Evolutionary conservation across 345 rosid species (phyloP).

Genomic region (Cardiospermum halicacabum): DNA sequence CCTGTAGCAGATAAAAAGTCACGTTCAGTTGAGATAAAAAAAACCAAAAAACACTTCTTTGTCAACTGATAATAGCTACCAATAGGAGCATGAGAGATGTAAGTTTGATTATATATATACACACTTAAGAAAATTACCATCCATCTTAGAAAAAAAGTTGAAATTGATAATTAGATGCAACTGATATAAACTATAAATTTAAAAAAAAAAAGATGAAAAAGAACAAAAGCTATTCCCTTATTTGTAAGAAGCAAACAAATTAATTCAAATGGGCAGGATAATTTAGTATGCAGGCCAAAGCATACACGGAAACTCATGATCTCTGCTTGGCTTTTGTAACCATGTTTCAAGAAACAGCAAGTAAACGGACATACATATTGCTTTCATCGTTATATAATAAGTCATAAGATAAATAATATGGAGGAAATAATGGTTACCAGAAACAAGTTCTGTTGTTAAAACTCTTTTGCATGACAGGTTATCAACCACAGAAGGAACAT

Average conservation of each 20-base stretch:
- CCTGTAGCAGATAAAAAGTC: slow-evolving; percentile 41
- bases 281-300: neutral
- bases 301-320: neutral
- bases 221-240: neutral
- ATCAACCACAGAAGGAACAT: slow-evolving; percentile 78
- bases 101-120: neutral
- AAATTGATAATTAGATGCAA: slow-evolving; percentile 1
- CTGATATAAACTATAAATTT: neutral
- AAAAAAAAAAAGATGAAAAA: neutral
- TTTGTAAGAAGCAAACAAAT: neutral
- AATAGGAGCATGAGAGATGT: neutral
- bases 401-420: neutral
- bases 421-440: slow-evolving; percentile 69
- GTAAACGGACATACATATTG: neutral
- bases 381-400: neutral
- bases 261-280: neutral
- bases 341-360: neutral
- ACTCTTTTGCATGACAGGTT: slow-evolving; percentile 76
- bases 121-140: neutral
- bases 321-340: slow-evolving; percentile 1
- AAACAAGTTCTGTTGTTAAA: slow-evolving; percentile 73
- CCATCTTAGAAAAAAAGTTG: neutral
- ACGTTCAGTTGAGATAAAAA: slow-evolving; percentile 8
- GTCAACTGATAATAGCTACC: neutral
- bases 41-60: neutral